Evolutionary conservation across 306 rosid species (phyloP), one percentile per base, ranked within the genome.

Genomic region (Casuarina equisetifolia): DNA sequence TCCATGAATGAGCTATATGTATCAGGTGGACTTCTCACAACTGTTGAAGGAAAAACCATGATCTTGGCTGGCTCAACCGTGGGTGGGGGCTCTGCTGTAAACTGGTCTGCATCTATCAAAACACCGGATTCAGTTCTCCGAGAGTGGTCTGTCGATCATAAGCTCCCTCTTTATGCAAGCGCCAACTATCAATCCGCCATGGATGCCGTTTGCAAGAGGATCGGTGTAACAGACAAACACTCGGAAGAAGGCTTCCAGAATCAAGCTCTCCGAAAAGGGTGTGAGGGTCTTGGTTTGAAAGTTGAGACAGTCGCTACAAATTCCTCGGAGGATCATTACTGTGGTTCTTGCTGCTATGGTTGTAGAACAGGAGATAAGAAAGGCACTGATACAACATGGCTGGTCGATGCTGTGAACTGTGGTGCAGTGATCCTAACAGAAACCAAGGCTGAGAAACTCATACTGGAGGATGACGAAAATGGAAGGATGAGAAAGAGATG

Each of bases 51-150:
- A 59, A 91, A 90, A 81, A 71, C 86, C 72, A 83, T 92, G 92
- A 67, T 95, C 78, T 40, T 95, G 70, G 91, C 99, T 38, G 99
- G 97, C 49, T 87, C 93, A 78, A 95, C 97, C 12, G 96, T 95
- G 2, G 99, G 99, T 40, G 99, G 99, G 69, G 97, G 99, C 66
- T 92, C 97, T 19, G 92, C 96, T 46, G 9, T 95, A 74, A 95
- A 95, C 87, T 95, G 97, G 99, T 90, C 99, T 74, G 99, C 99
- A 61, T 87, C 87, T 48, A 89, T 95, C 73, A 86, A 75, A 86
- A 91, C 99, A 69, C 99, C 99, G 1, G 78, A 89, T 78, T 44
- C 86, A 70, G 84, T 95, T 72, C 89, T 88, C 9, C 82, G 48
- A 48, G 97, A 95, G 71, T 95, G 99, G 97, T 89, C 96, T 35